phyloP scores from a whole-genome alignment of 345 rosid genomes.

The Eucalyptus dawsonii region DNA sequence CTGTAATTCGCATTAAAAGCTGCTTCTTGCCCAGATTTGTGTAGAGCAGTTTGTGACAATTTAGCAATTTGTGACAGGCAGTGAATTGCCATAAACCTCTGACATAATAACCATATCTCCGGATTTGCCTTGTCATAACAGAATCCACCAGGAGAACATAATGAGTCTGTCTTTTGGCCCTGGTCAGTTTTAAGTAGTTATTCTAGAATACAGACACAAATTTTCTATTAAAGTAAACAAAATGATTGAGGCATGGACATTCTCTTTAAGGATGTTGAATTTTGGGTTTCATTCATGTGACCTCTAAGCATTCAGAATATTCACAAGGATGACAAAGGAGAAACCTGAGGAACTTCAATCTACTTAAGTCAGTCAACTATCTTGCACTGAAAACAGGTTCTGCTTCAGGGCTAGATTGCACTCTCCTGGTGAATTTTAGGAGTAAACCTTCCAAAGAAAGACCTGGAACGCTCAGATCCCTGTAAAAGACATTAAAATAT shows the following conservation, averaged over 20 bases:
- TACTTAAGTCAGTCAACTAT: not conserved
- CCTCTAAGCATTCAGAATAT: not conserved
- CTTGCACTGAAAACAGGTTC: conserved; percentile 74
- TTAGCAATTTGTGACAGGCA: not conserved
- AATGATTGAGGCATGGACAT: not conserved
- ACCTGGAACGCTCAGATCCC: conserved; percentile 81
- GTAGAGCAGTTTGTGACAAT: not conserved
- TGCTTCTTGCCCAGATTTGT: not conserved
- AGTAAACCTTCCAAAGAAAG: conserved; percentile 80
- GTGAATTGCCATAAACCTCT: not conserved
- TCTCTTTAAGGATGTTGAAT: not conserved
- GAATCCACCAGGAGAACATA: not conserved
- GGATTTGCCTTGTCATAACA: not conserved
- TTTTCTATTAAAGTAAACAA: not conserved
- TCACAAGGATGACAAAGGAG: not conserved
- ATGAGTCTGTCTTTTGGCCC: not conserved
- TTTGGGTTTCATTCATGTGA: not conserved
- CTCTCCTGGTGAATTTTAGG: conserved; percentile 72
- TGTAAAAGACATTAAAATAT: conserved; percentile 5
- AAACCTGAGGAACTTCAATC: not conserved
- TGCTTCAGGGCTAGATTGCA: conserved; percentile 51
- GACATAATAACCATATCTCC: not conserved
- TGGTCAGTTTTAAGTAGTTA: not conserved
- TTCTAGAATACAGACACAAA: not conserved
- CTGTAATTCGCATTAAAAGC: not conserved